Evolutionary conservation across 805 yeast species (phyloP).

Genomic region (Ogataea angusta): DNA sequence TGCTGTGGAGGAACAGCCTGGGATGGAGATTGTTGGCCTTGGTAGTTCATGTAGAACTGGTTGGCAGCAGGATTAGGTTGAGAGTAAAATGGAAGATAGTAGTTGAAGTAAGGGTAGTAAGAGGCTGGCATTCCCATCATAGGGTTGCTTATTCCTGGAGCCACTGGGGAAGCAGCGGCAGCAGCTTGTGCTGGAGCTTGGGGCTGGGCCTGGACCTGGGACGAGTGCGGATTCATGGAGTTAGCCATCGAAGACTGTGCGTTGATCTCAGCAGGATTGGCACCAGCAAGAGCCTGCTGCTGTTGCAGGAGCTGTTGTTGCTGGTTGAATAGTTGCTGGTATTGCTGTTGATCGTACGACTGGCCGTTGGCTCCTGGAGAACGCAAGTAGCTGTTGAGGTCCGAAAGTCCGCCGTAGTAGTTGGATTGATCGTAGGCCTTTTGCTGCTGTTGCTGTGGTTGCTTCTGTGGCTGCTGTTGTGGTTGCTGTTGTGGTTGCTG

Average conservation of each 20-base stretch:
- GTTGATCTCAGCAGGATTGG: conserved; percentile 15
- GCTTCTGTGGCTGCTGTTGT: conserved; percentile 15
- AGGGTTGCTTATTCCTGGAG: conserved; percentile 27
- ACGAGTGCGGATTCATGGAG: conserved; percentile 14
- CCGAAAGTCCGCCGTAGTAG: conserved; percentile 24
- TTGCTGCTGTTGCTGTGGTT: conserved; percentile 19
- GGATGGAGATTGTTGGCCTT: conserved; percentile 25
- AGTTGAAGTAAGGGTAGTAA: conserved; percentile 32
- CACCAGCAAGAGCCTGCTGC: conserved; percentile 16
- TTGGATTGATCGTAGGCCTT: conserved; percentile 19
- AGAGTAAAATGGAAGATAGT: conserved; percentile 30
- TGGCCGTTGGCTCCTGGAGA: conserved; percentile 24
- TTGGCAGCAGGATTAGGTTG: conserved; percentile 30
- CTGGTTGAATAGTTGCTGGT: conserved; percentile 23
- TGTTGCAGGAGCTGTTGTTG: conserved; percentile 22
- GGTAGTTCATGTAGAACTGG: conserved; percentile 28
- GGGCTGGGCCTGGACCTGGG: conserved; percentile 16
- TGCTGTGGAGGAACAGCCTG: conserved; percentile 21
- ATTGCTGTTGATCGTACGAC: conserved; percentile 26
- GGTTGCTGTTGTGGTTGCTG: conserved; percentile 18
- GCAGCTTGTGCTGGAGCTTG: conserved; percentile 19
- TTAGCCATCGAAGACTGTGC: conserved; percentile 22
- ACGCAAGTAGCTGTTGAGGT: conserved; percentile 27
- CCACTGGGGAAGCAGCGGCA: conserved; percentile 18
- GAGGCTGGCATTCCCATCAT: conserved; percentile 32